Evolutionary conservation across 805 yeast genomes (phyloP), one percentile per base, ranked within the genome.

Genomic region (Starmerella bombicola): DNA sequence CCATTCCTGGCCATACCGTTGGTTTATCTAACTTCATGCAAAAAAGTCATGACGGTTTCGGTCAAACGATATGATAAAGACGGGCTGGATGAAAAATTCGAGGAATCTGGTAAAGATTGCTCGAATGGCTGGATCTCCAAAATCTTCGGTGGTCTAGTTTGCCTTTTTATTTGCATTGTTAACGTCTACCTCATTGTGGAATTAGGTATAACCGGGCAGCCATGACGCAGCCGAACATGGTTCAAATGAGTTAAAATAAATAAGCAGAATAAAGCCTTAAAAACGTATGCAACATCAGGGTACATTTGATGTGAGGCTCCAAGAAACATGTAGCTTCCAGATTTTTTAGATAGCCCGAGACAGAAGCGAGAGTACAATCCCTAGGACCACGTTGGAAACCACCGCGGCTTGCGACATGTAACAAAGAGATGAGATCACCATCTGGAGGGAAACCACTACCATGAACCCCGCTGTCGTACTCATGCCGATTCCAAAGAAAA

Each of bases 1-100:
- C 95, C 95, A 8, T 78, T 85, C 49, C 68, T 83, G 33, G 74
- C 86, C 7, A 88, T 93, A 1, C 95, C 95, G 5, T 65, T 85
- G 55, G 73, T 85, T 35, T 85, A 76, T 55, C 80, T 85, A 59
- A 86, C 95, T 1, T 73, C 82, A 37, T 69, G 67, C 38, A 76
- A 73, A 52, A 58, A 69, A 12, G 70, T 79, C 35, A 85, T 86
- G 96, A 66, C 46, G 17, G 57, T 31, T 43, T 25, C 39, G n/a
- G 33, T 36, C 19, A 17, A 36, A 21, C 20, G 48, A 10, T 53
- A 53, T 26, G 41, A 41, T 19, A 24, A 40, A 13, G 41, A 30
- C 21, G 30, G 37, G 2, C 18, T 20, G 3, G 26, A 21, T 13
- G 41, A 23, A 1, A 44, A 33, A 10, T 33, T 28, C 7, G 50